These are phyloP conservation scores for Crucibulum laeve DNA, from an alignment of 768 basidiomycete genomes.

Conservation along the genomic window DNA sequence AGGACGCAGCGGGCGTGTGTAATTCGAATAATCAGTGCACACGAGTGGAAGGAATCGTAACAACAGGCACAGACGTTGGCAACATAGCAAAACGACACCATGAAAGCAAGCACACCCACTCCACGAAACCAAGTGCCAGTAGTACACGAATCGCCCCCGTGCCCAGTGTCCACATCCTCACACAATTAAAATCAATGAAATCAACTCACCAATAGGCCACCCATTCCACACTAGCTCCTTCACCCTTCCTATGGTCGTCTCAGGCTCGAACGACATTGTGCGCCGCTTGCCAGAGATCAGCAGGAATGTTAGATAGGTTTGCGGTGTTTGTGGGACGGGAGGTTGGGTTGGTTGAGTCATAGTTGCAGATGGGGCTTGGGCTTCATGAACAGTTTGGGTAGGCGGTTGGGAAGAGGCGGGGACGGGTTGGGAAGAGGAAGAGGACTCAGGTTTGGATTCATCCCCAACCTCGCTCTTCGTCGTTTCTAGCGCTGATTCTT, in stretches of 20 bases:
- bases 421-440: neutral
- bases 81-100: constrained; percentile 2
- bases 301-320: constrained; percentile 66
- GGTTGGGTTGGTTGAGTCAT: neutral
- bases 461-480: neutral
- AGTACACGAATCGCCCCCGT: neutral
- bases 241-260: constrained; percentile 69
- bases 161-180: too few species aligned
- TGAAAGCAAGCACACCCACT: too few species aligned
- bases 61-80: constrained; percentile 4
- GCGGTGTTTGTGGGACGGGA: constrained; percentile 53
- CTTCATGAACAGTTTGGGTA: neutral
- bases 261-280: constrained; percentile 73
- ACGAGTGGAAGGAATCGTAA: too few species aligned
- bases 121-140: too few species aligned
- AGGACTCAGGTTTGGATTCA: neutral
- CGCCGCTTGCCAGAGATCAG: constrained; percentile 65
- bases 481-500: neutral
- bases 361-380: neutral
- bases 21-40: too few species aligned
- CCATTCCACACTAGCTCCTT: constrained; percentile 84
- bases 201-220: constrained; percentile 64
- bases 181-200: constrained; percentile 1
- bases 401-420: neutral
- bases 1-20: too few species aligned